Base-by-base conservation (phyloP, 768 basidiomycete species). In the Thelephora aurantiotincta region DNA sequence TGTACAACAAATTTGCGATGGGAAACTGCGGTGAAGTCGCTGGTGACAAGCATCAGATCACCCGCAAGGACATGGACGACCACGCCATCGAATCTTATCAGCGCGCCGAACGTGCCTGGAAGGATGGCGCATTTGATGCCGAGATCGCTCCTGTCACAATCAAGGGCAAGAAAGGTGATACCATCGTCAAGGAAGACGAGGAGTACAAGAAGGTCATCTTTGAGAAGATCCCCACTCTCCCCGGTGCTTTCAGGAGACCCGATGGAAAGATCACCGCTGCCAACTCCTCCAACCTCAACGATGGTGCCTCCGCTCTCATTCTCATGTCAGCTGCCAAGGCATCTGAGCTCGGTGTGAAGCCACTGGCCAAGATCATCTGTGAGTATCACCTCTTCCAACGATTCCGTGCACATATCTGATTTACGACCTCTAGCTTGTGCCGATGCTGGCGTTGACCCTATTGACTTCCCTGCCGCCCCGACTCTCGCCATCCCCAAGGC, bases 1-100 rank as follows among this genome's bases (percentile, higher is more conserved):
- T 89, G 47, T 96, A 91, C 76, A 92, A 96, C 74, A 81, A 97
- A 67, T 87, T 90, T 60, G 82, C 91, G 26, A 99, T 99, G 96
- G 96, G 96, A 49, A 89, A 89, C 73, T 98, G 94, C 62, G 94
- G 79, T 56, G 96, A 99, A 66, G 61, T 70, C 55, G 78, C 86
- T 23, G 89, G 91, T 13, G 76, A 74, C 54, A 92, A 92, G 64
- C 71, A 82, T 64, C 65, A 68, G 35, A 93, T 99, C 65, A 73
- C 79, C 47, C 84, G 96, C 41, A 84, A 93, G 65, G 73, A 81
- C 23, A 82, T 87, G 63, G 96, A 99, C 63, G 70, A 75, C 19
- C 92, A 91, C 66, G 90, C 90, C 52, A 81, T 97, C 58, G 89
- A 92, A 54, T 96, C 94, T 2, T 99, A 98, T 70, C 79, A 78